Base-by-base conservation (phyloP, 371 early-diverging fungal genomes). In the Syncephalis fuscata region DNA sequence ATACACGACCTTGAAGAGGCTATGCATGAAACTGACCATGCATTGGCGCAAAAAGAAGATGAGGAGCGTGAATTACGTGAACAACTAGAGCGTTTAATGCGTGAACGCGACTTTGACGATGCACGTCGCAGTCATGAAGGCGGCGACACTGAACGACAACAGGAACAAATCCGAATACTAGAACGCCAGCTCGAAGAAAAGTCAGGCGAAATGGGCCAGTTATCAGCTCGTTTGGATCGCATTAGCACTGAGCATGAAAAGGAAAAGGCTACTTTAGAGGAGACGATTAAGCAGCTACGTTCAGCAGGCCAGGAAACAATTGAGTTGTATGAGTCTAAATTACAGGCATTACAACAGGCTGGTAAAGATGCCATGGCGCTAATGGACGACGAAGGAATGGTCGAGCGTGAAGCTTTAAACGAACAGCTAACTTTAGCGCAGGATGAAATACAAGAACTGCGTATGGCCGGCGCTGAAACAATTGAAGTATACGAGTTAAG, bases 231-330 rank as follows among this genome's bases (percentile, higher is more conserved):
- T 26, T 20, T 27, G 44, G 23, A 67, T 57, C 17, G 55, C 58
- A 26, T 60, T 62, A 4, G 57, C 59, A 21, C 54, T 50, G 21
- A 61, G 54, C 23, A 59, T 59, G 32, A 48, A n/a, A 21, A 17
- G 14, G 41, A 44, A 36, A 44, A 26, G 7, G 24, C 48, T 19
- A 38, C 44, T 2, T 52, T 73, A 2, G 60, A 68, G 25, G 57
- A 59, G 25, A 56, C 65, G 0, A 65, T 68, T 0, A 65, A 68
- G 46, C 64, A 70, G 36, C 51, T 73, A 21, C 67, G 68, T 42
- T 38, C 52, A 3, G 70, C 70, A 2, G 68, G 73, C 39, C 65
- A 70, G 63, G 73, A 73, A 27, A 67, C 67, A 20, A 63, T 73
- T 8, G 69, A 73, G 21, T 52, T 73, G 4, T 73, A 73, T 24